phyloP scores from a whole-genome alignment of 2,329 filamentous ascomycete species.

The Apiospora sp. region DNA sequence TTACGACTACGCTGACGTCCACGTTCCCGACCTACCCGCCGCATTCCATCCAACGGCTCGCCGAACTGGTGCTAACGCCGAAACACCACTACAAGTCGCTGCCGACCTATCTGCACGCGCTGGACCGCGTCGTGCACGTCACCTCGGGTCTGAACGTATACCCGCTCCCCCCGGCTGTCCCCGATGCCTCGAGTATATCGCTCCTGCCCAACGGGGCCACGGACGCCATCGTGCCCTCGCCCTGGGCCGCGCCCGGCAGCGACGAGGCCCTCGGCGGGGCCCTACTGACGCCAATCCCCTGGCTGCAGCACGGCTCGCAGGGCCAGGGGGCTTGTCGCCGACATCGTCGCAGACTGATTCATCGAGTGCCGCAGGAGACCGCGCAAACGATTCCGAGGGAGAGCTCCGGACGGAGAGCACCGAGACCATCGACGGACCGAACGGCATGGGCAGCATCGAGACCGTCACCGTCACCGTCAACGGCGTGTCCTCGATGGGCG shows the following conservation, averaged over 20 bases:
- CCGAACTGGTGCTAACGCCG: slow-evolving; percentile 83
- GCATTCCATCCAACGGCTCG: slow-evolving; percentile 90
- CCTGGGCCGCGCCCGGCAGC: slow-evolving; percentile 67
- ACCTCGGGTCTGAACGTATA: slow-evolving; percentile 83
- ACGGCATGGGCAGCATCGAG: slow-evolving; percentile 80
- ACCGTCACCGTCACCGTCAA: slow-evolving; percentile 81
- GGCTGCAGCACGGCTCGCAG: slow-evolving; percentile 62
- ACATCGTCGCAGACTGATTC: slow-evolving; percentile 25
- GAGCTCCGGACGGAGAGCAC: slow-evolving; percentile 77
- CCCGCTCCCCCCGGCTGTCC: slow-evolving; percentile 76
- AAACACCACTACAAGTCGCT: slow-evolving; percentile 82
- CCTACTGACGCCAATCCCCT: slow-evolving; percentile 91
- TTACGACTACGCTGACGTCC: slow-evolving; percentile 66
- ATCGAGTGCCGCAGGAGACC: slow-evolving; percentile 27
- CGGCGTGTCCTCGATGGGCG: slow-evolving; percentile 65
- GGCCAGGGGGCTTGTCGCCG: slow-evolving; percentile 34
- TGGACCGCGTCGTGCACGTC: slow-evolving; percentile 90
- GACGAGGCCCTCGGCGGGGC: slow-evolving; percentile 92
- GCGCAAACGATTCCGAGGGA: slow-evolving; percentile 57
- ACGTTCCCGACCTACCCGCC: slow-evolving; percentile 81
- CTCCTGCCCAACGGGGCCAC: slow-evolving; percentile 66
- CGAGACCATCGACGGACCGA: slow-evolving; percentile 82
- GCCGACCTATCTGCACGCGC: slow-evolving; percentile 85
- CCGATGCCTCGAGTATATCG: slow-evolving; percentile 63
- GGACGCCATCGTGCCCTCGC: slow-evolving; percentile 50